Conservation (phyloP, 75 land plant genomes). For the Cupressus sempervirens region DNA sequence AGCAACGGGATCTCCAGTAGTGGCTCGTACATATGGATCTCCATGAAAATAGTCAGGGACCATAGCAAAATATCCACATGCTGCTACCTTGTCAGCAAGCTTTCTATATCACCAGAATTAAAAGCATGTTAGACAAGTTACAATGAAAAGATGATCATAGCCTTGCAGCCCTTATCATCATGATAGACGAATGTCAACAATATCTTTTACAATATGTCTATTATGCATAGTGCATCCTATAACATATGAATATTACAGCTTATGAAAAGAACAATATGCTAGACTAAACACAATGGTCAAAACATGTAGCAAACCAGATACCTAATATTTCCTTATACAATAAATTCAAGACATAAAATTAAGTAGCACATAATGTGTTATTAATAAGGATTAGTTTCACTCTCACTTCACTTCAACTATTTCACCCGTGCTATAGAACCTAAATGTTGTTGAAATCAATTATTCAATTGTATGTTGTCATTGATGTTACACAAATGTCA, state of each 20-base stretch:
- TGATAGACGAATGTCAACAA: neutral
- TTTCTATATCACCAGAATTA: slow-evolving; percentile 13
- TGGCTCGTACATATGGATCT: slow-evolving; percentile 15
- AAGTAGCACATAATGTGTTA: too few species aligned
- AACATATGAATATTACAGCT: neutral
- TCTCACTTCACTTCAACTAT: too few species aligned
- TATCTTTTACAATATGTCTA: neutral
- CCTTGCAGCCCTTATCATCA: neutral
- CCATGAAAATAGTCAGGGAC: slow-evolving; percentile 32
- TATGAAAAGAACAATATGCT: neutral
- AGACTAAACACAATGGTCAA: too few species aligned
- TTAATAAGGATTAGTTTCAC: too few species aligned
- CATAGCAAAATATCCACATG: slow-evolving; percentile 22
- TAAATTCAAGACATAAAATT: too few species aligned
- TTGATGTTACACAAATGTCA: too few species aligned
- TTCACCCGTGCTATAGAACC: too few species aligned
- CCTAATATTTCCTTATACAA: too few species aligned
- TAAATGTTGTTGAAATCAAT: too few species aligned
- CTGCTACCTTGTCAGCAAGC: slow-evolving; percentile 39
- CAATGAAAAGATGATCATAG: neutral
- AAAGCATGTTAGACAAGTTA: neutral
- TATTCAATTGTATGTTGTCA: too few species aligned
- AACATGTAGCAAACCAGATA: too few species aligned
- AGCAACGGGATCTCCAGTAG: slow-evolving; percentile 8
- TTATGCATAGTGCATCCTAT: neutral